Percentiles rank a stretch among this genome's conserved stretches.
Evolutionary conservation across 106 monocot species (phyloP).

Genomic region (Agapanthus africanus): DNA sequence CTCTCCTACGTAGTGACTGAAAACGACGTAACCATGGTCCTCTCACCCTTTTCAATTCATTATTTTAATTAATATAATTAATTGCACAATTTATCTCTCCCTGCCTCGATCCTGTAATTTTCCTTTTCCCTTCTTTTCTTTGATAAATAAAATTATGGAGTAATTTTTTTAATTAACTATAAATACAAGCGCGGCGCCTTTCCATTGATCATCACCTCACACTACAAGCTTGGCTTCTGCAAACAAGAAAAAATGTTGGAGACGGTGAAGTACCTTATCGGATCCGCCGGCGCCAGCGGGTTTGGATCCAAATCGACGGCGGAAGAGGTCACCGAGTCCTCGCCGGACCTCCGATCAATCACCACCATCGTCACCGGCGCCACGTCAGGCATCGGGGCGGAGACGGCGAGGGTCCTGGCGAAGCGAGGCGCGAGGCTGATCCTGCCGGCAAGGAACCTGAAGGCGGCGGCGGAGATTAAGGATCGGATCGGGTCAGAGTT

Average conservation of each 20-base stretch:
- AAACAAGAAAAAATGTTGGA: slow-evolving; percentile 38
- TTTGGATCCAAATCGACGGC: slow-evolving; percentile 79
- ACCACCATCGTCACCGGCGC: slow-evolving; percentile 66
- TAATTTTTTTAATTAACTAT: too few relatives aligned
- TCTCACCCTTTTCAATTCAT: too few relatives aligned
- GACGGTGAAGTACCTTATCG: slow-evolving; percentile 64
- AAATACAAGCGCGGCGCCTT: too few relatives aligned
- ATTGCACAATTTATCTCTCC: too few relatives aligned
- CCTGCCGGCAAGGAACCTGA: slow-evolving; percentile 64
- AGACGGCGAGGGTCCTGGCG: slow-evolving; percentile 86
- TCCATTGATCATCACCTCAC: too few relatives aligned
- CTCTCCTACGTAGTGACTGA: too few relatives aligned
- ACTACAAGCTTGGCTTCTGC: too few relatives aligned
- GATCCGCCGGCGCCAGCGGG: slow-evolving; percentile 51
- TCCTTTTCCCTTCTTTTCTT: too few relatives aligned
- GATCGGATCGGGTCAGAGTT: slow-evolving; percentile 43
- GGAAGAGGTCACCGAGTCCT: slow-evolving; percentile 47
- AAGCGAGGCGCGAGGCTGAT: slow-evolving; percentile 73
- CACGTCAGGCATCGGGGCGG: slow-evolving; percentile 88
- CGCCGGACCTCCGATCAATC: slow-evolving; percentile 30
- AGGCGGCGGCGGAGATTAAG: slow-evolving; percentile 53
- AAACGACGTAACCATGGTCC: too few relatives aligned
- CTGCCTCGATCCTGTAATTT: too few relatives aligned
- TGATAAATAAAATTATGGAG: too few relatives aligned
- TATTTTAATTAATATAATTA: too few relatives aligned